Base-by-base conservation (phyloP, 2,329 filamentous ascomycete species). In the Trichoderma pleuroti region DNA sequence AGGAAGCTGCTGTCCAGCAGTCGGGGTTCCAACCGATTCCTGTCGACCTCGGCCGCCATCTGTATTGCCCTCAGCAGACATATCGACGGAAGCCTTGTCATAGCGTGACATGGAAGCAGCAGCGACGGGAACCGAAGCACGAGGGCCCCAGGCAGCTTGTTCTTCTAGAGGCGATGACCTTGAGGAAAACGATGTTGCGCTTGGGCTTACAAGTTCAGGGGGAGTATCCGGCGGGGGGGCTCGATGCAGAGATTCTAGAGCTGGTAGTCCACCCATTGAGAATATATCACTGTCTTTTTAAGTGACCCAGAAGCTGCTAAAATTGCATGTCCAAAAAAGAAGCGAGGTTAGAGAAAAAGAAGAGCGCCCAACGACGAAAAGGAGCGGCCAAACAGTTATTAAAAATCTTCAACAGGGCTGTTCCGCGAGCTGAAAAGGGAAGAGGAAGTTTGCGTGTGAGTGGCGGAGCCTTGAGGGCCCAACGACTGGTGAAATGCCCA, bases 251-350 rank as follows among this genome's bases (percentile, higher is more conserved):
- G 84, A 80, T 77, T 87, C 85, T 78, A 84, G 76, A 75, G 78
- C 81, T 78, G 84, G 79, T 83, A 84, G 78, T 82, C 85, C 83
- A 82, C 86, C 86, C 86, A 88, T 88, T 86, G 85, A 83, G 74
- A 76, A 71, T 64, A 49, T 21, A 24, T 21, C 36, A 34, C 46
- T 60, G 52, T 49, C 26, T n/a, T 56, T 67, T 60, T 63, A 32
- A 14, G 42, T n/a, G 39, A 21, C 39, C 46, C 52, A 54, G 62
- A 21, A n/a, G 56, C 24, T 52, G 49, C 36, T 28, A 54, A 46
- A 60, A 64, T 66, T 46, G 71, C 72, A 73, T 74, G 52, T 69
- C 71, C 71, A 12, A 28, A 39, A 42, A 54, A 65, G 32, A 65
- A 42, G 46, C 14, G 49, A 28, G 26, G 36, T 28, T 36, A n/a